Evolutionary conservation across 148 eudicot genomes (phyloP).

Genomic region (Camellia japonica): DNA sequence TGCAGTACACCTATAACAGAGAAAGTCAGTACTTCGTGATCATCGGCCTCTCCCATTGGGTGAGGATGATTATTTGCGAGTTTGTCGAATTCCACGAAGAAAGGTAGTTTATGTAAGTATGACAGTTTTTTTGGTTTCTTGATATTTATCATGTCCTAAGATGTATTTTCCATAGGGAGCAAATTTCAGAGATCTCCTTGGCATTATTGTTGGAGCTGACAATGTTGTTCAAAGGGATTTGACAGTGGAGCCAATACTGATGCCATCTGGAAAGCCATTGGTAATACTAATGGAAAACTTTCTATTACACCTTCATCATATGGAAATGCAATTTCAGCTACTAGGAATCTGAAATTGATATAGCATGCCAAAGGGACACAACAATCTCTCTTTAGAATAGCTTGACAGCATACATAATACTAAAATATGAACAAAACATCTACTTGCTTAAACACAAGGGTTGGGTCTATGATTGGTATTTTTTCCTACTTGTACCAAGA

Average conservation of each 20-base stretch:
- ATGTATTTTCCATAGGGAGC: conserved; percentile 43
- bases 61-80: conserved; percentile 51
- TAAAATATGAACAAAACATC: not conserved
- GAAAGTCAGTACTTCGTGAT: conserved; percentile 38
- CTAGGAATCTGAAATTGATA: no score
- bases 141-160: not conserved
- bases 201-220: conserved; percentile 43
- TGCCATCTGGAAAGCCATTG: conserved; percentile 59
- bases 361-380: no score
- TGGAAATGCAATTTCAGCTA: not conserved
- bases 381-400: no score
- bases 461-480: no score
- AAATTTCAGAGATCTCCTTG: conserved; percentile 57
- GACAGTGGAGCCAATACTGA: conserved; percentile 21
- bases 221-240: conserved; percentile 45
- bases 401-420: not conserved
- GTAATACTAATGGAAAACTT: conserved; percentile 20
- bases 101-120: conserved; percentile 29
- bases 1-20: not conserved
- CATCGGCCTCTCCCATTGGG: conserved; percentile 41
- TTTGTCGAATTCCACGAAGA: conserved; percentile 41
- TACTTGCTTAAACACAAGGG: not conserved
- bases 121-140: not conserved
- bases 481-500: no score
- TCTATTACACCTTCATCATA: not conserved